A percentile compares a stretch with the other conserved stretches of the same genome.
These are phyloP conservation scores for Pittosporum tobira DNA, from an alignment of 129 eudicot species.

Conservation along the genomic window DNA sequence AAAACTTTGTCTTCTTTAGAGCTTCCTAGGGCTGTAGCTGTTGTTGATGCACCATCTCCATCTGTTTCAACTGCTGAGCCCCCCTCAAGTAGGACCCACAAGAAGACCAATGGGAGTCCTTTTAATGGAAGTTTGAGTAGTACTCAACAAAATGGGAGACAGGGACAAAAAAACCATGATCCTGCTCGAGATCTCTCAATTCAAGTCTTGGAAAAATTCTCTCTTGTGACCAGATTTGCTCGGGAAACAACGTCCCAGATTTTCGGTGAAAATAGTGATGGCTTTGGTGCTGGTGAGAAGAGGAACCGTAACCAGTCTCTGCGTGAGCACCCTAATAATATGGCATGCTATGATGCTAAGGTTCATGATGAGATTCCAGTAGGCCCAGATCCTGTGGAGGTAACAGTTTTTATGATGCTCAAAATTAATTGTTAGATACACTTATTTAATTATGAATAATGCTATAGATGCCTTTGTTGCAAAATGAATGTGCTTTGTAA, in stretches of 20 bases:
- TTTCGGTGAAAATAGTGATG: slow-evolving; percentile 67
- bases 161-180: slow-evolving; percentile 55
- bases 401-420: slow-evolving; percentile 23
- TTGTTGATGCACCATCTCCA: slow-evolving; percentile 49
- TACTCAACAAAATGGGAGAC: slow-evolving; percentile 48
- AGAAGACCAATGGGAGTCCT: slow-evolving; percentile 20
- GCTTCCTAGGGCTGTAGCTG: slow-evolving; percentile 71
- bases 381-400: slow-evolving; percentile 78
- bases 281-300: slow-evolving; percentile 45
- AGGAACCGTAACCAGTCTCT: slow-evolving; percentile 43
- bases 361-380: slow-evolving; percentile 49
- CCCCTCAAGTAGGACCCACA: slow-evolving; percentile 31
- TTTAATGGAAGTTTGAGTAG: slow-evolving; percentile 24
- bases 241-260: slow-evolving; percentile 98
- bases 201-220: slow-evolving; percentile 85
- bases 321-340: slow-evolving; percentile 18
- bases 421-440: no score
- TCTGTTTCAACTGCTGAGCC: slow-evolving; percentile 28
- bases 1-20: slow-evolving; percentile 91
- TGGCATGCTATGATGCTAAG: slow-evolving; percentile 23
- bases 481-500: no score
- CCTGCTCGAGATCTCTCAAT: slow-evolving; percentile 93
- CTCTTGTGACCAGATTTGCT: slow-evolving; percentile 94
- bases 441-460: no score
- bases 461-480: no score